Percentiles rank a stretch among this genome's conserved stretches.
Conservation (phyloP, 2,329 filamentous ascomycete genomes). For the Paraphoma sp. region DNA sequence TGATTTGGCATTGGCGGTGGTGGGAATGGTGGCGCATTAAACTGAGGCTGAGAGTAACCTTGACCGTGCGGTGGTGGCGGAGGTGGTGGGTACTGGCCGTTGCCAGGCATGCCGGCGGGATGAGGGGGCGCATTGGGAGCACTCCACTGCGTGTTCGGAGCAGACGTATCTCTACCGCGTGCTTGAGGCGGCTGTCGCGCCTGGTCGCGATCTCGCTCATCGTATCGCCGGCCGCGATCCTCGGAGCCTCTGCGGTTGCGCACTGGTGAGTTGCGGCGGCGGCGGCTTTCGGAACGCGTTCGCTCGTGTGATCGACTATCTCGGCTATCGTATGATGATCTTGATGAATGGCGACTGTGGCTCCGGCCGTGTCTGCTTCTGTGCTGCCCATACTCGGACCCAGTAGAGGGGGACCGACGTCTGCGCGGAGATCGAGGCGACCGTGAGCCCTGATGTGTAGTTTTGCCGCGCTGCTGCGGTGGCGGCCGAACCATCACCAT, state of each 20-base stretch:
- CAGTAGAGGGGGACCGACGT: constrained; percentile 22
- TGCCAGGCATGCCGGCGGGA: neutral
- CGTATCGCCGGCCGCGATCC: constrained; percentile 14
- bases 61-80: constrained; percentile 8
- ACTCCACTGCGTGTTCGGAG: constrained; percentile 18
- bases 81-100: constrained; percentile 13
- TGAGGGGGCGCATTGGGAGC: constrained; percentile 4
- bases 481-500: constrained; percentile 3
- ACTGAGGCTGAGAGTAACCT: constrained; percentile 16
- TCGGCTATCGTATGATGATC: constrained; percentile 21
- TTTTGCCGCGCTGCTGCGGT: constrained; percentile 13
- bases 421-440: constrained; percentile 13
- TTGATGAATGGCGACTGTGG: constrained; percentile 17
- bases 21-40: constrained; percentile 26
- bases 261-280: constrained; percentile 18
- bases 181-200: constrained; percentile 13
- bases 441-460: constrained; percentile 1
- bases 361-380: constrained; percentile 19
- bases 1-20: constrained; percentile 23
- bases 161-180: constrained; percentile 10
- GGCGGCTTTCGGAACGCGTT: constrained; percentile 16
- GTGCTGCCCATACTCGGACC: constrained; percentile 18
- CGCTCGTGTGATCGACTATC: constrained; percentile 19
- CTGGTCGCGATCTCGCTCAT: constrained; percentile 11
- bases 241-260: constrained; percentile 6